Base-by-base conservation (phyloP, 2,329 filamentous ascomycete species). In the Arthroderma sp. region DNA sequence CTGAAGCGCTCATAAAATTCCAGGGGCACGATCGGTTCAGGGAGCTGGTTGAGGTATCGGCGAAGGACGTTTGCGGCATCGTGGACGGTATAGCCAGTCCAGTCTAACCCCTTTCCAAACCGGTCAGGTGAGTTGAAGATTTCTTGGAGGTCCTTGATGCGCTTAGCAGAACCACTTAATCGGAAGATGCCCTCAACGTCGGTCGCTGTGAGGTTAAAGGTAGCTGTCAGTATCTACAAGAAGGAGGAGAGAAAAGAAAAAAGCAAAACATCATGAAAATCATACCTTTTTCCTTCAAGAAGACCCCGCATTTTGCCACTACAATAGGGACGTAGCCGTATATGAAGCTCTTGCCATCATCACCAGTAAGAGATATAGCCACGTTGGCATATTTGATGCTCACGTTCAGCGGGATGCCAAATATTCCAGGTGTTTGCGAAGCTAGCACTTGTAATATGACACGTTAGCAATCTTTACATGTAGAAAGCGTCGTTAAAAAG, bases 321-420 rank as follows among this genome's bases (percentile, higher is more conserved):
- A 98, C 91, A 63, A 98, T 97, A 17, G 93, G 93, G 6, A 98
- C 91, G 68, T 97, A 97, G 67, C 93, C 93, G 71, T 97, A 98
- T 56, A 97, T 96, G 71, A 95, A 97, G 74, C 89, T 95, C 71
- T 93, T 84, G 33, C 91, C 91, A 63, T 93, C 81, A 63, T 91
- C 88, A 69, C 97, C 91, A 63, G 93, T 87, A 28, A 98, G 81
- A 21, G 91, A 97, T 67, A 98, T 98, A 62, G 93, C 93, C 60
- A 98, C 93, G 68, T 97, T 98, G 59, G 93, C 93, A 71, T 98
- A 97, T 60, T 87, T 87, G 71, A 98, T 97, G 74, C 91, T 97
- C 68, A 91, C 85, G 66, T 90, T 88, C 59, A 98, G 80, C 39
- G 93, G 90, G 35, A 98, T 85, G 56, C 93, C 93, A 70, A 98